phyloP scores from a whole-genome alignment of 2,329 filamentous ascomycete genomes.

The Calycina herbarum region DNA sequence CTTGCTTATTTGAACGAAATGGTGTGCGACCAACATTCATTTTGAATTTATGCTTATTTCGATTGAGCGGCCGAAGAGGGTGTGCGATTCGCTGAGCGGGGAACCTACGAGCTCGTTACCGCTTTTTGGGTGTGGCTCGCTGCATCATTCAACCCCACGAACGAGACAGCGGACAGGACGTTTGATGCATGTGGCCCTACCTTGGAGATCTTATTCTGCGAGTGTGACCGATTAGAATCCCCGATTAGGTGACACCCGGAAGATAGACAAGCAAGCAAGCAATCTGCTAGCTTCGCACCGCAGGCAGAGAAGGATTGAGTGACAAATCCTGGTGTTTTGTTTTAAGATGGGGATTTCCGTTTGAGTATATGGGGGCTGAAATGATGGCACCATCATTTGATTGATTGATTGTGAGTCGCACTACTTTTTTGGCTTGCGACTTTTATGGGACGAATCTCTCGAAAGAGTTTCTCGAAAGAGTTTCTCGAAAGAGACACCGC shows the following conservation, averaged over 20 bases:
- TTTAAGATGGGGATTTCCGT: neutral
- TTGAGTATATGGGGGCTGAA: neutral
- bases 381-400: neutral
- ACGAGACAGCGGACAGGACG: neutral
- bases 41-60: conserved; percentile 1
- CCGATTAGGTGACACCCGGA: neutral
- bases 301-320: neutral
- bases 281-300: neutral
- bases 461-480: neutral
- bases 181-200: neutral
- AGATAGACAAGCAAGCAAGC: too few relatives aligned
- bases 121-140: neutral
- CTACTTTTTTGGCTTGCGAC: neutral
- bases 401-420: neutral
- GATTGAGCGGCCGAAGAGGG: neutral
- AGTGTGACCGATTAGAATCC: neutral
- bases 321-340: neutral
- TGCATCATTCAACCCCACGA: neutral
- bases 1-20: neutral
- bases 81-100: neutral
- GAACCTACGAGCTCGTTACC: neutral
- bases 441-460: neutral
- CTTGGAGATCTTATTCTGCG: neutral
- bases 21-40: neutral
- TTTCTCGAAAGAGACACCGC: neutral